Evolutionary conservation across 2,329 filamentous ascomycete genomes (phyloP), one percentile per base, ranked within the genome.

Genomic region (Penicillium thymicola): DNA sequence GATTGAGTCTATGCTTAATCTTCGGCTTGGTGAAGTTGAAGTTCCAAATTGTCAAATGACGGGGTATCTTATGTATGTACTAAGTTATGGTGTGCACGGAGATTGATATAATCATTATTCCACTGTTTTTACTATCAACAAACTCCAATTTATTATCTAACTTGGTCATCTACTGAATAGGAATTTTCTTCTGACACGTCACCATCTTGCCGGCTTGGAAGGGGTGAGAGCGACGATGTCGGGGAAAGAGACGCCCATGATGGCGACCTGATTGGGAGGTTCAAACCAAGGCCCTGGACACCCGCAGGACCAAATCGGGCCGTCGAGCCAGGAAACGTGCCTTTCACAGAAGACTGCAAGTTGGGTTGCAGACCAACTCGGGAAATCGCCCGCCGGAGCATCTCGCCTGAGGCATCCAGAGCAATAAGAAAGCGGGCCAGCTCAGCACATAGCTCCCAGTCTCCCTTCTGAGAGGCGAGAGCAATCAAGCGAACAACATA

Each of bases 381-480:
- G 9, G 70, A 67, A 51, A 79, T 71, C 9, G 78, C 75, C 47
- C 76, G 70, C 48, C 73, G 70, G 14, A 99, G 79, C 43, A 90
- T 93, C 63, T 88, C 85, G 0, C 94, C 94, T 14, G 86, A 89
- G 63, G 90, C 87, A 69, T 99, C 94, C 67, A 99, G 85, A 5
- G 93, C 93, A 45, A 95, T 92, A 55, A 99, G 77, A 74, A 99
- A 99, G n/a, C 93, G 82, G 11, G 94, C 92, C 28, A 99, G 81
- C 72, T 99, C 94, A 66, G 92, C 94, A 76, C 94, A 97, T 28
- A 99, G 78, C 65, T 97, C 92, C 92, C 92, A 99, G 69, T 97
- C 93, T 47, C 87, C 86, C 72, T 92, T 91, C 32, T 85, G 81
- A 67, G 92, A 93, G 0, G 93, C 94, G 47, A 89, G 81, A 32